Conservation (phyloP, 768 basidiomycete genomes). For the Mycena alexandri region DNA sequence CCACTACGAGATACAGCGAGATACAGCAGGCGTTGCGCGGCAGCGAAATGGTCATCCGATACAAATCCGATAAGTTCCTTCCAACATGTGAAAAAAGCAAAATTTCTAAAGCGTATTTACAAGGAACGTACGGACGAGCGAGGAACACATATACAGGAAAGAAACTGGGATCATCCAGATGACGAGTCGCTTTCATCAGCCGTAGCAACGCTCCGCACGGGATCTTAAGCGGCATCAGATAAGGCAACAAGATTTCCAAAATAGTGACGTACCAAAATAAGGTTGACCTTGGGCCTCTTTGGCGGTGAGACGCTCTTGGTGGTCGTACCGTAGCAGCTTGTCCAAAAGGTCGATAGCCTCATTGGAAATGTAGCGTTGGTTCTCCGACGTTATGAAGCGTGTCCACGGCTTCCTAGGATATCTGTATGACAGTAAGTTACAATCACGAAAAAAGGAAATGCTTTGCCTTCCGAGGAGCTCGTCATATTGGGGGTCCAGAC, state of each 20-base stretch:
- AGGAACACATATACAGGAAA: slow-evolving; percentile 41
- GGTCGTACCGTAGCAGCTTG: slow-evolving; percentile 95
- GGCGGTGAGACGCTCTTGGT: slow-evolving; percentile 96
- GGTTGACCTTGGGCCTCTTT: slow-evolving; percentile 91
- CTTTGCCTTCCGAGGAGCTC: slow-evolving; percentile 87
- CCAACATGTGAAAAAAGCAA: slow-evolving; percentile 36
- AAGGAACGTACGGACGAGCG: slow-evolving; percentile 48
- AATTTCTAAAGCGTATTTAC: slow-evolving; percentile 51
- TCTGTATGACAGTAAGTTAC: slow-evolving; percentile 52
- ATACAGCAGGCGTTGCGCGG: background rate
- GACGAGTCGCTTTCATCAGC: slow-evolving; percentile 76
- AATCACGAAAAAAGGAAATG: slow-evolving; percentile 19
- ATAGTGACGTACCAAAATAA: slow-evolving; percentile 81
- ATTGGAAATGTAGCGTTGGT: slow-evolving; percentile 95
- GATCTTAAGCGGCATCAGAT: slow-evolving; percentile 60
- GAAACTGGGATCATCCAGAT: slow-evolving; percentile 51
- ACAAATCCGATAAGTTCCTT: slow-evolving; percentile 4
- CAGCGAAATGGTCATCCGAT: slow-evolving; percentile 21
- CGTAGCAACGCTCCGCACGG: slow-evolving; percentile 68
- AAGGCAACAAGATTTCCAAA: slow-evolving; percentile 23
- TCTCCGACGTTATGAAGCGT: slow-evolving; percentile 94
- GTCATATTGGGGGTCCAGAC: slow-evolving; percentile 95
- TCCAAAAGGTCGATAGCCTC: slow-evolving; percentile 97
- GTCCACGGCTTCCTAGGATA: slow-evolving; percentile 97
- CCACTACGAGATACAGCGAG: slow-evolving; percentile 9